A percentile compares a stretch with the other conserved stretches of the same genome.
These are phyloP conservation scores for Amanita thiersii DNA, from an alignment of 768 basidiomycete species.

Conservation along the genomic window DNA sequence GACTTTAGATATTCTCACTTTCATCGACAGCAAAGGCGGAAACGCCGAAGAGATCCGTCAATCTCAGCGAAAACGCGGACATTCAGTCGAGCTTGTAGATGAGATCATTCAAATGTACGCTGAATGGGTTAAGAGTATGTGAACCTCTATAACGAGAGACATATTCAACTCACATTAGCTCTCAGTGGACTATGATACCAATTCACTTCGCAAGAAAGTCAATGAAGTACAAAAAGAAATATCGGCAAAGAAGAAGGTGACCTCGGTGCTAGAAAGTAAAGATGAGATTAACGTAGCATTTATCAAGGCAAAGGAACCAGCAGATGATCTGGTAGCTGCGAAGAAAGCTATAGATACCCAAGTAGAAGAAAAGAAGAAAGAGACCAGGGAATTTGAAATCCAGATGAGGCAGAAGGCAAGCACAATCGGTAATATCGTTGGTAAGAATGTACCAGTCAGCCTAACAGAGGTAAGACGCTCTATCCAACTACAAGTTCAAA, in stretches of 20 bases:
- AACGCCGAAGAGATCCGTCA: conserved; percentile 85
- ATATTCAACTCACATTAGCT: background rate
- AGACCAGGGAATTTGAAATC: conserved; percentile 67
- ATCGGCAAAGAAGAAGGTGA: conserved; percentile 84
- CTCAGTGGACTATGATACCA: conserved; percentile 85
- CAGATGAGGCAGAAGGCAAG: conserved; percentile 76
- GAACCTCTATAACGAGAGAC: background rate
- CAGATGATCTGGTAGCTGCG: conserved; percentile 76
- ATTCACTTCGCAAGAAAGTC: conserved; percentile 68
- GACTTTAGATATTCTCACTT: conserved; percentile 76
- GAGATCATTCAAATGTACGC: conserved; percentile 88
- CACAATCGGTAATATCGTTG: conserved; percentile 89
- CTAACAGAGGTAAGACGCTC: conserved; percentile 83
- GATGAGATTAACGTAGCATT: no score
- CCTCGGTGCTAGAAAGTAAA: no score
- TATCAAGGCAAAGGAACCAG: conserved; percentile 78
- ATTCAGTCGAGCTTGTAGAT: conserved; percentile 87
- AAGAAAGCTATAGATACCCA: conserved; percentile 84
- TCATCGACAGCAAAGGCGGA: conserved; percentile 86
- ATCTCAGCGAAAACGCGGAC: conserved; percentile 87
- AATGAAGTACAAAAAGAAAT: conserved; percentile 96
- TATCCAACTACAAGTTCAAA: no score
- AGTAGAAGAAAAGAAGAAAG: conserved; percentile 68
- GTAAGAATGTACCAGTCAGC: conserved; percentile 78
- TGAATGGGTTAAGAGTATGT: conserved; percentile 92